Conservation (phyloP, 176 grass and related monocot species). For the Elymus sibiricus region DNA sequence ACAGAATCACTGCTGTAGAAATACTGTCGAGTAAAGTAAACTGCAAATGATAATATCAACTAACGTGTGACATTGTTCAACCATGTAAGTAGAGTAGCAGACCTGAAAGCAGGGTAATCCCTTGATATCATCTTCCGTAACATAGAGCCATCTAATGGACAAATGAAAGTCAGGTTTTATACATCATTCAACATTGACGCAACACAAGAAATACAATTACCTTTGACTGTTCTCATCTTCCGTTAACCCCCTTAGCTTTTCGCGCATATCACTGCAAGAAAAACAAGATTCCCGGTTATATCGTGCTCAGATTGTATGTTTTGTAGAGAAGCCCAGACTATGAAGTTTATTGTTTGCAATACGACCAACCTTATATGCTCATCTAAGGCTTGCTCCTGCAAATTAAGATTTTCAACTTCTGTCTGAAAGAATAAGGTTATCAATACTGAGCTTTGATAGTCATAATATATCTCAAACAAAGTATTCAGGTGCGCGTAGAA, state of each 20-base stretch:
- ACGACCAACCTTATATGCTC: constrained; percentile 69
- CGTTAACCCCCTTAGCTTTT: constrained; percentile 77
- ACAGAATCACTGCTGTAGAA: background rate
- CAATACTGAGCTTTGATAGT: constrained; percentile 5
- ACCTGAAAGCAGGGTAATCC: constrained; percentile 95
- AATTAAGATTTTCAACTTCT: constrained; percentile 78
- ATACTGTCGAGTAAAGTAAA: background rate
- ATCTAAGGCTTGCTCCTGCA: constrained; percentile 76
- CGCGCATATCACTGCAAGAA: constrained; percentile 74
- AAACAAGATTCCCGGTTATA: constrained; percentile 24
- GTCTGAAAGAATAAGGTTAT: constrained; percentile 48
- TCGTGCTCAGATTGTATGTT: constrained; percentile 10
- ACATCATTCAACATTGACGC: constrained; percentile 10
- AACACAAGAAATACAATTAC: constrained; percentile 48
- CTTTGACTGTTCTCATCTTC: constrained; percentile 93
- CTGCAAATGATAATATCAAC: constrained; percentile 3
- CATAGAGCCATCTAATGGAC: constrained; percentile 83
- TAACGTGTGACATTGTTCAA: background rate
- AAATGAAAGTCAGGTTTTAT: constrained; percentile 8
- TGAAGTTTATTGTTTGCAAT: constrained; percentile 10
- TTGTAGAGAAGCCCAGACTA: background rate
- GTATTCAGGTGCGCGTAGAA: background rate
- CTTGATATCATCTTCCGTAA: constrained; percentile 99
- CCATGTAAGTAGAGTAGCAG: constrained; percentile 29
- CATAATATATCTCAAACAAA: background rate